Evolutionary conservation across 176 grass and related monocot genomes (phyloP).

Genomic region (Eremochloa ophiuroides): DNA sequence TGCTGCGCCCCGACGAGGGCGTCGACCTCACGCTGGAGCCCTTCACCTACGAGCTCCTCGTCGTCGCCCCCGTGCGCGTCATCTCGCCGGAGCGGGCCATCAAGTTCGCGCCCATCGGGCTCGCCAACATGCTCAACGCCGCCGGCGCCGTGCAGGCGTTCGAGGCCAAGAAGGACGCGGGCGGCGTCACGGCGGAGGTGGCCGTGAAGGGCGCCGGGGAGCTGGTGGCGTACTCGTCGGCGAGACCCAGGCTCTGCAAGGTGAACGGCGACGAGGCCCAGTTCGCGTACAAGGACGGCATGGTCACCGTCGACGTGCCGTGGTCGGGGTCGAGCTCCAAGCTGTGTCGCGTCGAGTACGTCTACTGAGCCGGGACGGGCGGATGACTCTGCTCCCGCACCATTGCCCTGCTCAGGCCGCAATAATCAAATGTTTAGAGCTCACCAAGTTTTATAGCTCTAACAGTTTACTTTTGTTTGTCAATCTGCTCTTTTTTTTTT

Average conservation of each 20-base stretch:
- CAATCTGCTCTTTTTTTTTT: background rate
- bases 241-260: conserved; percentile 42
- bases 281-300: conserved; percentile 45
- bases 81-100: background rate
- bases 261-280: conserved; percentile 47
- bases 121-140: conserved; percentile 85
- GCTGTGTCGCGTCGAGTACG: conserved; percentile 46
- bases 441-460: background rate
- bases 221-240: conserved; percentile 71
- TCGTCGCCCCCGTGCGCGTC: conserved; percentile 57
- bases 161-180: background rate
- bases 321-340: conserved; percentile 74
- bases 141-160: conserved; percentile 67
- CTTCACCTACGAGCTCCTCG: conserved; percentile 83
- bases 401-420: background rate
- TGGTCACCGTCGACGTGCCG: conserved; percentile 58
- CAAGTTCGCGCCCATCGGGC: conserved; percentile 68
- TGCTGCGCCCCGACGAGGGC: conserved; percentile 43
- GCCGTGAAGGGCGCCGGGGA: conserved; percentile 65
- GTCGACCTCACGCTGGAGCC: conserved; percentile 61
- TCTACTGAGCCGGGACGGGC: conserved; percentile 21
- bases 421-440: background rate
- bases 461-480: background rate
- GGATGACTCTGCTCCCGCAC: background rate
- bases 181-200: conserved; percentile 27